phyloP scores from a whole-genome alignment of 1,284 basidiomycete genomes.

The Ganoderma sinense region DNA sequence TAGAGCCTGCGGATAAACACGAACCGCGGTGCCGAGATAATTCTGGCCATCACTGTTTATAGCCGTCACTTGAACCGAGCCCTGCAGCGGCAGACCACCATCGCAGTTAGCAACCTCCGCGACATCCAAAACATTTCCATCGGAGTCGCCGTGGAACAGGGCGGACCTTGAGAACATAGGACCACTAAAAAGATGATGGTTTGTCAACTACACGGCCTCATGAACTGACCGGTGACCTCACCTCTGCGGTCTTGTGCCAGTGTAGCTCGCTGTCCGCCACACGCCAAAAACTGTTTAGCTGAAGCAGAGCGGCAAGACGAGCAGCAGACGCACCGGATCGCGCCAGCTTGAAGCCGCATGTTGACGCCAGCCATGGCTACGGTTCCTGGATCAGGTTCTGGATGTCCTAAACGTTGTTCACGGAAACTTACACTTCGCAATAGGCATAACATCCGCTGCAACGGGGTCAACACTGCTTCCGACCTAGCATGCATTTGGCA shows the following conservation, averaged over 20 bases:
- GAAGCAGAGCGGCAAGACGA: not conserved
- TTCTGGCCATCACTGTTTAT: slow-evolving; percentile 70
- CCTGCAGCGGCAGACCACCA: slow-evolving; percentile 45
- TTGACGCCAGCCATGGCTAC: slow-evolving; percentile 71
- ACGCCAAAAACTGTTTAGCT: slow-evolving; percentile 8
- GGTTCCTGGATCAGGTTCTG: slow-evolving; percentile 12
- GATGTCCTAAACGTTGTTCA: not conserved
- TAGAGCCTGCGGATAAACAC: slow-evolving; percentile 11
- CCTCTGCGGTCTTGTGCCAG: slow-evolving; percentile 77
- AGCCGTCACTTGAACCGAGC: slow-evolving; percentile 64
- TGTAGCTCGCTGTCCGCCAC: slow-evolving; percentile 63
- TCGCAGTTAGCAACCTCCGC: slow-evolving; percentile 6
- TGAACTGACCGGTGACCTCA: slow-evolving; percentile 35
- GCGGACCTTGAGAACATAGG: slow-evolving; percentile 64
- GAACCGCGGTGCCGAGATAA: slow-evolving; percentile 57
- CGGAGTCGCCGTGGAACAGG: slow-evolving; percentile 7
- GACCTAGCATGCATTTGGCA: slow-evolving; percentile 7
- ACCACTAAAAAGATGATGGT: slow-evolving; percentile 54
- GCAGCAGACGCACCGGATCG: slow-evolving; percentile 55
- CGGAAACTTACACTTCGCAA: slow-evolving; percentile 56
- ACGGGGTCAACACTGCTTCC: slow-evolving; percentile 22
- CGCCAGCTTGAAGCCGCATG: slow-evolving; percentile 72
- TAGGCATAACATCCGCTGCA: slow-evolving; percentile 63
- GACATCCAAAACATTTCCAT: not conserved
- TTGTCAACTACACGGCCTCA: slow-evolving; percentile 17